A percentile compares a stretch with the other conserved stretches of the same genome.
Conservation (phyloP, 805 yeast genomes). For the Brettanomyces anomalus region DNA sequence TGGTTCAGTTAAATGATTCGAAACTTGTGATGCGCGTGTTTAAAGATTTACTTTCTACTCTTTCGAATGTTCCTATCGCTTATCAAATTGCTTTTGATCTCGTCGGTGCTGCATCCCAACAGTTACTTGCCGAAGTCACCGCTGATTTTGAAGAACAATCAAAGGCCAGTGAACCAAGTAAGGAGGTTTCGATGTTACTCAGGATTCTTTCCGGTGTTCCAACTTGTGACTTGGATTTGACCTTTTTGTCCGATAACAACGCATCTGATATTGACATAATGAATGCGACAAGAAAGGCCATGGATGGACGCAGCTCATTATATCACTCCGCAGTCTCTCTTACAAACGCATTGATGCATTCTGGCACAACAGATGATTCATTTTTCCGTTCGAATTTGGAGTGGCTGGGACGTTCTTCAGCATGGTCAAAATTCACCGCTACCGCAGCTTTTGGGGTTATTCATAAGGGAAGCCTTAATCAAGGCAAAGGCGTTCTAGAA, state of each 20-base stretch:
- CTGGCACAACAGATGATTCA: conserved; percentile 92
- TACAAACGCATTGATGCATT: conserved; percentile 88
- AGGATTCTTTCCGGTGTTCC: conserved; percentile 84
- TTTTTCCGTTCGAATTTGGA: conserved; percentile 86
- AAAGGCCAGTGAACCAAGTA: conserved; percentile 13
- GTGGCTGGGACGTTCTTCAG: conserved; percentile 95
- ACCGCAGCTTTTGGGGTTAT: conserved; percentile 97
- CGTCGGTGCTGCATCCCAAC: conserved; percentile 87
- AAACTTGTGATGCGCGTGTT: conserved; percentile 62
- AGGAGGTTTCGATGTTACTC: conserved; percentile 30
- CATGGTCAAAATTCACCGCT: conserved; percentile 97
- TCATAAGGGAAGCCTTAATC: conserved; percentile 88
- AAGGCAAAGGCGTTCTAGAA: conserved; percentile 76
- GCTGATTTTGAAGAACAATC: conserved; percentile 24
- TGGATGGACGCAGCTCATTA: conserved; percentile 89
- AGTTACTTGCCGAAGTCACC: conserved; percentile 54
- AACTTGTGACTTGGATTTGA: conserved; percentile 84
- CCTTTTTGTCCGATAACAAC: conserved; percentile 79
- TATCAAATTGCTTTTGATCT: conserved; percentile 94
- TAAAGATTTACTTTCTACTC: conserved; percentile 39
- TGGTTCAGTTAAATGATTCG: conserved; percentile 78
- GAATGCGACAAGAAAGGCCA: conserved; percentile 66
- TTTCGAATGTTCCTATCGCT: conserved; percentile 47
- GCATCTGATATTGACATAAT: conserved; percentile 78
- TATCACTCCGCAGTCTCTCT: conserved; percentile 95